Base-by-base conservation (phyloP, 768 basidiomycete genomes). In the Naganishia vishniacii region DNA sequence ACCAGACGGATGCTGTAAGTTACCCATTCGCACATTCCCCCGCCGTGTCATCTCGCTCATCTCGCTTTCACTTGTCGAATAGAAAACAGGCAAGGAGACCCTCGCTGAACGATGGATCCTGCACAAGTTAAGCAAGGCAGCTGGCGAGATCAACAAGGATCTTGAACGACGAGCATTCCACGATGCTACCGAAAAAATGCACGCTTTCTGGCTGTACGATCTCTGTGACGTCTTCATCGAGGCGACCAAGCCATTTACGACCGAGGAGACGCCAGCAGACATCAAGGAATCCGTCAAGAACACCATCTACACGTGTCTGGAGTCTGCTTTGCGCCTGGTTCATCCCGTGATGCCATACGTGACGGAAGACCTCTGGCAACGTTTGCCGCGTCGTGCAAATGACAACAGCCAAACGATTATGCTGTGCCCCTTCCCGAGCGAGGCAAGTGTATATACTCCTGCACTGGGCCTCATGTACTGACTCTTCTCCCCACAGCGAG, bases 261-360 rank as follows among this genome's bases (percentile, higher is more conserved):
- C 95, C 68, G 84, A 86, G 25, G 81, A 84, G 3, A 84, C 86
- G 0, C 71, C 80, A 1, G 81, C 81, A 9, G 71, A 71, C 13
- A 84, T 82, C 9, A 85, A 86, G 41, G 81, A 80, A 53, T 98
- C 93, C 12, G 89, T 94, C 3, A 93, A 95, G 73, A 90, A 98
- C 78, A 98, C 94, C 0, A 80, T 99, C 40, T 95, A 97, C 78
- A 93, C 88, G 7, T 94, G 91, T 75, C 82, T 99, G 42, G 95
- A 99, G 71, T 79, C 86, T 65, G 95, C 93, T 11, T 81, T 99
- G 59, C 85, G 87, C 20, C 81, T 99, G 1, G 81, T 98, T 0
- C 95, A 98, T 77, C 95, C 95, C 0, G 92, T 98, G 80, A 99
- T 98, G 95, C 95, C 95, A 0, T 99, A 88, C 77, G 89, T 99